A percentile compares a stretch with the other conserved stretches of the same genome.
These are phyloP conservation scores for Calonectria honghensis DNA, from an alignment of 2,329 filamentous ascomycete genomes.

Conservation along the genomic window DNA sequence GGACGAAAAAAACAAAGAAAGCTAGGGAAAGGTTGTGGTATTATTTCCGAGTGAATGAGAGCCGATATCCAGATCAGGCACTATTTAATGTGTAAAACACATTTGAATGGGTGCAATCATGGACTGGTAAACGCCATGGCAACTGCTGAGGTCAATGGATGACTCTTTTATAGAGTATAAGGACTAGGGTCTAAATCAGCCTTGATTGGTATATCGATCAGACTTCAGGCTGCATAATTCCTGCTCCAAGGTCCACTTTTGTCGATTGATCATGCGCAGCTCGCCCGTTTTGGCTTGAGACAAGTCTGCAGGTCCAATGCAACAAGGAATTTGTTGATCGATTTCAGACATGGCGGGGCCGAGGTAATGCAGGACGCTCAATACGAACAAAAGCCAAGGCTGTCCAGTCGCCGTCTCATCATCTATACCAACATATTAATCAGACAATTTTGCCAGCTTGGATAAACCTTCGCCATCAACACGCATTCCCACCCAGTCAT, in stretches of 20 bases:
- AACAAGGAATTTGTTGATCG: not conserved
- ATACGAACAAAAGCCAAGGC: not conserved
- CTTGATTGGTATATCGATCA: not conserved
- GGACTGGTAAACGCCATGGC: not conserved
- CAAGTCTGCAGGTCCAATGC: not conserved
- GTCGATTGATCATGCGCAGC: not conserved
- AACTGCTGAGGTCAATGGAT: not conserved
- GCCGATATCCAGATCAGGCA: not conserved
- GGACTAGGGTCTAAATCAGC: not conserved
- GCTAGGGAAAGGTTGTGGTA: not conserved
- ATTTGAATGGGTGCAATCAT: not conserved
- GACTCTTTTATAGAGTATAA: not conserved
- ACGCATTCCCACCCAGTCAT: constrained; percentile 85
- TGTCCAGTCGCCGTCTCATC: not conserved
- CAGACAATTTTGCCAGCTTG: constrained; percentile 72
- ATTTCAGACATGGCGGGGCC: not conserved
- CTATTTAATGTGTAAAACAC: no score
- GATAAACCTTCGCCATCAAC: constrained; percentile 80
- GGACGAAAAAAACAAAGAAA: not conserved
- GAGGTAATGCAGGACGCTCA: rapidly evolving
- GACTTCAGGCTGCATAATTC: not conserved
- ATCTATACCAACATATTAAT: constrained; percentile 47
- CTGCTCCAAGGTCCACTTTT: not conserved
- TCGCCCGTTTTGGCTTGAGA: not conserved
- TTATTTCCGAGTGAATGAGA: not conserved